Evolutionary conservation across 768 basidiomycete genomes (phyloP).

Genomic region (Cystofilobasidium ferigula): DNA sequence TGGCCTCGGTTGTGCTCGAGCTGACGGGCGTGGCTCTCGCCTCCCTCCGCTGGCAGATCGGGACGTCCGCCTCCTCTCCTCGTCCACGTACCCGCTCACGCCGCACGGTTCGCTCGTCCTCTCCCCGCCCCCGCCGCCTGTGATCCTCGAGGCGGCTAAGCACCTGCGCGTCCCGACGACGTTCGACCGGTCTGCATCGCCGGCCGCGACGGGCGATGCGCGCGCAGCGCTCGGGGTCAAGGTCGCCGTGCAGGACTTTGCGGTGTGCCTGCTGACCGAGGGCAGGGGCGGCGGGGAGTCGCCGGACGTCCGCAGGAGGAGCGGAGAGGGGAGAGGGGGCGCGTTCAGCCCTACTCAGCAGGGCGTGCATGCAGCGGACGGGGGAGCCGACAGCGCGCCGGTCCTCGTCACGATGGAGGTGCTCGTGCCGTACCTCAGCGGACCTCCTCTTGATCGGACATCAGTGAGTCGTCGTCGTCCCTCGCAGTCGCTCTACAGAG

Average conservation of each 20-base stretch:
- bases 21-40: too few relatives aligned
- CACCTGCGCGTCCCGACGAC: slow-evolving; percentile 8
- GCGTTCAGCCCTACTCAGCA: neutral
- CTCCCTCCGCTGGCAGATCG: neutral
- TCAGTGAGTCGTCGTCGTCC: neutral
- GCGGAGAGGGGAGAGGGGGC: neutral
- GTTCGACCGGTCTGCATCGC: neutral
- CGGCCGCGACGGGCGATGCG: neutral
- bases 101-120: slow-evolving; percentile 2
- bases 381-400: neutral
- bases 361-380: neutral
- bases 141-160: slow-evolving; percentile 9
- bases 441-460: slow-evolving; percentile 14
- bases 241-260: slow-evolving; percentile 19
- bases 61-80: slow-evolving; percentile 11
- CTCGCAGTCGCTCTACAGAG: neutral
- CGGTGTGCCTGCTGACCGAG: slow-evolving; percentile 17
- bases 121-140: neutral
- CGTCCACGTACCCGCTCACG: slow-evolving; percentile 2
- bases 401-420: slow-evolving; percentile 11
- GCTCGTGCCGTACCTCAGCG: neutral
- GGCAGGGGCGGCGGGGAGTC: neutral
- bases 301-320: neutral
- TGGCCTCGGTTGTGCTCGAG: neutral
- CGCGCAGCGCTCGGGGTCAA: neutral